These are phyloP conservation scores for Monilinia vaccinii-corymbosi DNA, from an alignment of 2,329 filamentous ascomycete species.

Conservation along the genomic window DNA sequence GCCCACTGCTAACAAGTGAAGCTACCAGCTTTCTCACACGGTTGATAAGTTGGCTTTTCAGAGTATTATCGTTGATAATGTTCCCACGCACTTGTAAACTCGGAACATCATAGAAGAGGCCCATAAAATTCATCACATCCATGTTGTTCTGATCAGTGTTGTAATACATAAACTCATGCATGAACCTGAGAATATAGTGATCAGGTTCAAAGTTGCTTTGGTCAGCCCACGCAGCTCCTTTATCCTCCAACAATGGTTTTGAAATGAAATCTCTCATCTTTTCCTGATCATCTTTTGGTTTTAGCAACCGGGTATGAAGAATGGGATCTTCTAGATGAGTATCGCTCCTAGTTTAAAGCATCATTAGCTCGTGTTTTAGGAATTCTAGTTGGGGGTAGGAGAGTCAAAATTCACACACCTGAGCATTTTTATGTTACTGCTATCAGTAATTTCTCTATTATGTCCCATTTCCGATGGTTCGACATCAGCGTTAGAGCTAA, in stretches of 20 bases:
- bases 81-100: background rate
- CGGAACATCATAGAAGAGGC: background rate
- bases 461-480: background rate
- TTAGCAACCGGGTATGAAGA: background rate
- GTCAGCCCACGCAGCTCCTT: background rate
- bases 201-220: background rate
- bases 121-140: background rate
- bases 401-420: background rate
- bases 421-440: background rate
- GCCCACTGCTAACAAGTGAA: background rate
- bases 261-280: background rate
- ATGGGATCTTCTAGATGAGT: background rate
- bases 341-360: background rate
- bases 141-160: background rate
- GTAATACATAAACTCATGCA: background rate
- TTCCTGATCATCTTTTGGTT: background rate
- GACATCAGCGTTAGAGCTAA: no score
- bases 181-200: background rate
- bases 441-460: background rate
- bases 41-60: background rate
- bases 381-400: background rate
- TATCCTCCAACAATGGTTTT: background rate
- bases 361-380: background rate
- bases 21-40: background rate
- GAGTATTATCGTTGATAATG: background rate